These are phyloP conservation scores for Eucalyptus leucophloia DNA, from an alignment of 345 rosid species.

Conservation along the genomic window DNA sequence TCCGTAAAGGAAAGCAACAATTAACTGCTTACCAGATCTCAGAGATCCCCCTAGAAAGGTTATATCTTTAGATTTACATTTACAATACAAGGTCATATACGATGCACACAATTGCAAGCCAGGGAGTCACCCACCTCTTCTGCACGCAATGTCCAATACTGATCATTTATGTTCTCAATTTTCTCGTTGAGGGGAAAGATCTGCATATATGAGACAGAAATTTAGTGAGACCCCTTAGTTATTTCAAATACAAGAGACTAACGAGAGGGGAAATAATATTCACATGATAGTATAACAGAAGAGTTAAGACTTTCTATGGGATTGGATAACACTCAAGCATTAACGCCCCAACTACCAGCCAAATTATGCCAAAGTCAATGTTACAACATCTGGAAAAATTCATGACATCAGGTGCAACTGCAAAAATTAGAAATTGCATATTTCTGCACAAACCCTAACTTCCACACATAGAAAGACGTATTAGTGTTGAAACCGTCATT, in stretches of 20 bases:
- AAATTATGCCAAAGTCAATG: not conserved
- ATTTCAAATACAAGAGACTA: not conserved
- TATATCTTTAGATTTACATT: not conserved
- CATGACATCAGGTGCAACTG: not conserved
- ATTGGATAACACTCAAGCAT: not conserved
- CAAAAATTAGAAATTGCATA: not conserved
- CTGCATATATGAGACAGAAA: slow-evolving; percentile 24
- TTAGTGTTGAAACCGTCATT: not conserved
- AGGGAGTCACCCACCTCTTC: slow-evolving; percentile 59
- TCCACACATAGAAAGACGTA: not conserved
- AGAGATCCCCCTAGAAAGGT: not conserved
- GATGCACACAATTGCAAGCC: not conserved
- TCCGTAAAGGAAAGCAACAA: not conserved
- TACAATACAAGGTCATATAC: not conserved
- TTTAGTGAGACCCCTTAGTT: not conserved
- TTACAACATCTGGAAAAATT: not conserved
- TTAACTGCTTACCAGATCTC: not conserved
- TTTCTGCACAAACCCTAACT: not conserved
- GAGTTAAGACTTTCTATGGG: not conserved
- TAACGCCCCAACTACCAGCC: not conserved
- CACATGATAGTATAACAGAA: not conserved
- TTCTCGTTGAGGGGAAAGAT: slow-evolving; percentile 73
- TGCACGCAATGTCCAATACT: slow-evolving; percentile 92
- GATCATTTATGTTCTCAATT: slow-evolving; percentile 94
- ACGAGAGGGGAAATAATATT: not conserved